Base-by-base conservation (phyloP, 192 early-diverging fungal genomes). In the Fimicolochytrium jonesii region DNA sequence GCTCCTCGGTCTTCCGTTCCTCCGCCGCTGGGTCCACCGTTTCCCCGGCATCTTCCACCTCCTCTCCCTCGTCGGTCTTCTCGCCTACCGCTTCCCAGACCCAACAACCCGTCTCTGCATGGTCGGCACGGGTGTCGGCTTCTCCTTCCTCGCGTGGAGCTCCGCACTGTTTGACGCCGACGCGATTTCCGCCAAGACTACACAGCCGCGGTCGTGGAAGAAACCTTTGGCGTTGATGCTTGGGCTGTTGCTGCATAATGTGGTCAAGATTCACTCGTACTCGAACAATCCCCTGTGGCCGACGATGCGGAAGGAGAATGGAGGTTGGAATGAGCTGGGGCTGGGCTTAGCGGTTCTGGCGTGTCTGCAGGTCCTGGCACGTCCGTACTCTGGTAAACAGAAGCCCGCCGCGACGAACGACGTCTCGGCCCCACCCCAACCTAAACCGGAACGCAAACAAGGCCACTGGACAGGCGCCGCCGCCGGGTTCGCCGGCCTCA, bases 211-310 rank as follows among this genome's bases (percentile, higher is more conserved):
- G 11, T 23, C 20, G 18, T 61, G 45, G 45, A 61, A 41, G 2
- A 26, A 11, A 29, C 10, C 13, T 17, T 33, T 61, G 9, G 30
- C 59, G 6, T 50, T 61, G 17, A 15, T 61, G 15, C 29, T 61
- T 10, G 59, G 59, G 26, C 45, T 61, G 15, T 13, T 61, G 2
- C 10, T 49, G 59, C 50, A 46, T 32, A 61, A 50, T 36, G 34
- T 61, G 23, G 45, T 32, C 25, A 61, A 61, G 50, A 28, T 61
- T 10, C 33, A 48, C 32, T 15, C 23, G n/a, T 61, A 25, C 47
- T 61, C 59, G 20, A 33, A 50, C 26, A 61, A 61, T 20, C 59
- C 59, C 2, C 15, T 61, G 25, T 61, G 59, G 59, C 47, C 59
- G 13, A 61, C 39, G 3, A 50, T 61, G 59, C 43, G 32, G 11